These are phyloP conservation scores for Melampsora larici-populina DNA, from an alignment of 1,284 basidiomycete species.

Conservation along the genomic window DNA sequence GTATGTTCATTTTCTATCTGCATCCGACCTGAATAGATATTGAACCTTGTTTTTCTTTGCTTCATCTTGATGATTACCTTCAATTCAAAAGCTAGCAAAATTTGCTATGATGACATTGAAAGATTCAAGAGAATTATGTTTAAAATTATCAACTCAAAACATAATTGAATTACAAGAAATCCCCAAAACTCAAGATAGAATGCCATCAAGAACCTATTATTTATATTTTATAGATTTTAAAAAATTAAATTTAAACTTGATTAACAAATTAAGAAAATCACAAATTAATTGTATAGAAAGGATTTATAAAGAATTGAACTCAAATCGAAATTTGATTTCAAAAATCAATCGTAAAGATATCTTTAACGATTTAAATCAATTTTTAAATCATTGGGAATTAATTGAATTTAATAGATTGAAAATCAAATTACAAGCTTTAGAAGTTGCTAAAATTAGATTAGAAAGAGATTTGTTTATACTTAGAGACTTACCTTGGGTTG, in stretches of 20 bases:
- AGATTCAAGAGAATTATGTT: constrained; percentile 32
- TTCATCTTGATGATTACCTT: background rate
- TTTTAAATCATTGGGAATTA: constrained; percentile 17
- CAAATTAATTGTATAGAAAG: constrained; percentile 20
- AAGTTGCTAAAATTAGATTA: constrained; percentile 28
- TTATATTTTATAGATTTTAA: constrained; percentile 36
- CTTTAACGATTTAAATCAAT: background rate
- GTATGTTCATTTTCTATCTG: background rate
- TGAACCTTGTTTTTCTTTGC: background rate
- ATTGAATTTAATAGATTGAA: constrained; percentile 22
- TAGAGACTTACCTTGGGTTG: constrained; percentile 34
- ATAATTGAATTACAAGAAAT: constrained; percentile 38
- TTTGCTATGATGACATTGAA: constrained; percentile 40
- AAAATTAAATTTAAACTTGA: constrained; percentile 29
- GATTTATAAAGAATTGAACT: constrained; percentile 24
- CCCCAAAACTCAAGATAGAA: constrained; percentile 34
- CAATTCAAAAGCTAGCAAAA: constrained; percentile 12
- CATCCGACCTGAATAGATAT: background rate
- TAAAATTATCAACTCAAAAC: constrained; percentile 24
- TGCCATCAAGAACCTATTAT: constrained; percentile 31
- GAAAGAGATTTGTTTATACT: constrained; percentile 38
- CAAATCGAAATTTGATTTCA: constrained; percentile 6
- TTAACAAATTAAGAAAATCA: constrained; percentile 26
- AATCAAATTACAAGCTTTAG: constrained; percentile 18
- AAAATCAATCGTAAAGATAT: constrained; percentile 31